phyloP scores from a whole-genome alignment of 2,329 filamentous ascomycete genomes.

The Monilinia aucupariae region DNA sequence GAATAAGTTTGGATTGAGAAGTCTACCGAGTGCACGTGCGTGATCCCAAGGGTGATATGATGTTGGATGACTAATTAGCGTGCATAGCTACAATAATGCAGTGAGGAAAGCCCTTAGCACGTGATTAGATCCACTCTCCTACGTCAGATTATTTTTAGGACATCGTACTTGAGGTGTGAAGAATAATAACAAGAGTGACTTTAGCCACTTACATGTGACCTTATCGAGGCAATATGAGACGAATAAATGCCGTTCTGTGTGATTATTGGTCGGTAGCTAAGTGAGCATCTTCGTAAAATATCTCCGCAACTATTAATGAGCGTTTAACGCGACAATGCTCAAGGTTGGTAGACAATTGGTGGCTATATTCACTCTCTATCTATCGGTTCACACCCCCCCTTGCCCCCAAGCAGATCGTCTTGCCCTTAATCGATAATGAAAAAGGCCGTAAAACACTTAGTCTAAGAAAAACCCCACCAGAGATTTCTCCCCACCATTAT shows the following conservation, averaged over 20 bases:
- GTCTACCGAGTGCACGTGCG: too few relatives aligned
- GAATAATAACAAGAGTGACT: neutral
- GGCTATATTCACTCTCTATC: neutral
- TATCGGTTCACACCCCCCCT: neutral
- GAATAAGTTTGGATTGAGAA: neutral
- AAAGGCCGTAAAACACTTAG: conserved; percentile 26
- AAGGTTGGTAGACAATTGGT: too few relatives aligned
- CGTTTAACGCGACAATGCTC: too few relatives aligned
- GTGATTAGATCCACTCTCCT: neutral
- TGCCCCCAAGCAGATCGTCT: too few relatives aligned
- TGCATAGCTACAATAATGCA: neutral
- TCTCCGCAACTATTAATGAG: too few relatives aligned
- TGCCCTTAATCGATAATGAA: conserved; percentile 8
- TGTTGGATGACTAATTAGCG: neutral
- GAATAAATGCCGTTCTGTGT: too few relatives aligned
- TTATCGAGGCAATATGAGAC: neutral
- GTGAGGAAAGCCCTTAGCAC: neutral
- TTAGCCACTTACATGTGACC: neutral
- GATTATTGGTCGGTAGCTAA: too few relatives aligned
- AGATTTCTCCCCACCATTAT: conserved; percentile 17
- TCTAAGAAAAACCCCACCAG: conserved; percentile 15
- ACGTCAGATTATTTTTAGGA: conserved; percentile 13
- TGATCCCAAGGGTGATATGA: too few relatives aligned
- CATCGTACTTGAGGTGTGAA: conserved; percentile 28
- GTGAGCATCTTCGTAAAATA: too few relatives aligned